Evolutionary conservation across 2,329 filamentous ascomycete species (phyloP).

Genomic region (Beauveria rudraprayagi): DNA sequence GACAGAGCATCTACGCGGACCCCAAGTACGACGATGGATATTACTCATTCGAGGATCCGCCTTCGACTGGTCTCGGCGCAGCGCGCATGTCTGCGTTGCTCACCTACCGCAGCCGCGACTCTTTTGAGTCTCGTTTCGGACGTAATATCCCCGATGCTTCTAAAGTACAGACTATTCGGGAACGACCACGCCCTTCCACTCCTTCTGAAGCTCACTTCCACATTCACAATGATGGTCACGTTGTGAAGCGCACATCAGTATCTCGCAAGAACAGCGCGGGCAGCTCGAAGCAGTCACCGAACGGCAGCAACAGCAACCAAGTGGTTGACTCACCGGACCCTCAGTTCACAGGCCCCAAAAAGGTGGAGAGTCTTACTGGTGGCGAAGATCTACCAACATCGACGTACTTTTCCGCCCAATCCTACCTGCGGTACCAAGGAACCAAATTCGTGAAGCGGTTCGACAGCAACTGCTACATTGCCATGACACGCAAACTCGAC

Average conservation of each 20-base stretch:
- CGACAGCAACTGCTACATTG: slow-evolving; percentile 98
- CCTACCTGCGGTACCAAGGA: slow-evolving; percentile 93
- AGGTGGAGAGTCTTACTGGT: slow-evolving; percentile 36
- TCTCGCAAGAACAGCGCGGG: slow-evolving; percentile 40
- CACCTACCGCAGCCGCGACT: slow-evolving; percentile 93
- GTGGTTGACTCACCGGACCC: slow-evolving; percentile 39
- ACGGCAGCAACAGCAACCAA: slow-evolving; percentile 19
- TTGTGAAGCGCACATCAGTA: slow-evolving; percentile 44
- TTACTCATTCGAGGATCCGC: slow-evolving; percentile 81
- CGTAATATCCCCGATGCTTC: slow-evolving; percentile 84
- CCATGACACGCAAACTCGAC: slow-evolving; percentile 94
- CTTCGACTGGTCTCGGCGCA: slow-evolving; percentile 77
- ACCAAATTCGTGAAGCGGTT: slow-evolving; percentile 95
- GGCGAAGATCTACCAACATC: slow-evolving; percentile 48
- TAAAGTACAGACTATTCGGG: slow-evolving; percentile 74
- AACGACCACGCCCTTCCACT: slow-evolving; percentile 49
- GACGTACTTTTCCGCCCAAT: slow-evolving; percentile 97
- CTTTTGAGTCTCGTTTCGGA: slow-evolving; percentile 91
- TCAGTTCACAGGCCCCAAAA: slow-evolving; percentile 61
- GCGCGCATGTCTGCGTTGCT: slow-evolving; percentile 94
- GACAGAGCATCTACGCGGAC: slow-evolving; percentile 93
- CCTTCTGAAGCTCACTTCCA: slow-evolving; percentile 67
- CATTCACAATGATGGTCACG: slow-evolving; percentile 77
- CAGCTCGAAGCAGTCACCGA: slow-evolving; percentile 17
- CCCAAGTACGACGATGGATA: slow-evolving; percentile 98